A percentile compares a stretch with the other conserved stretches of the same genome.
Evolutionary conservation across 495 filamentous ascomycete genomes (phyloP).

Genomic region (Hypoxylon cercidicola): DNA sequence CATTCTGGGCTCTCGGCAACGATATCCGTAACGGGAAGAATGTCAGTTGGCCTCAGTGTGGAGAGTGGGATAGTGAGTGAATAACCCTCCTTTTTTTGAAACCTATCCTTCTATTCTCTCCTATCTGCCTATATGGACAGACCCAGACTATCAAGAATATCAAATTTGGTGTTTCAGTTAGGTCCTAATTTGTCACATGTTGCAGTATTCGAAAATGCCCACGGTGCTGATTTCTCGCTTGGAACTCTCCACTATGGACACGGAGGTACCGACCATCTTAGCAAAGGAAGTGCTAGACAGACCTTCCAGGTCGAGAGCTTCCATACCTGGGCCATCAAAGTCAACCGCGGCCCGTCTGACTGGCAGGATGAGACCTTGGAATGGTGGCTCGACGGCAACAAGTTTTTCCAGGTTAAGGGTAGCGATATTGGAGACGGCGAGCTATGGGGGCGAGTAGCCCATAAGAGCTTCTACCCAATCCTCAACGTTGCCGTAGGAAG

Average conservation of each 20-base stretch:
- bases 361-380: slow-evolving; percentile 38
- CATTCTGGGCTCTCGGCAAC: slow-evolving; percentile 47
- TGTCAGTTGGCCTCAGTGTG: slow-evolving; percentile 37
- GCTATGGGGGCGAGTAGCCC: slow-evolving; percentile 41
- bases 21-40: slow-evolving; percentile 24
- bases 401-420: slow-evolving; percentile 37
- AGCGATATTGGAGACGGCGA: slow-evolving; percentile 30
- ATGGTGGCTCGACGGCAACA: slow-evolving; percentile 43
- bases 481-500: slow-evolving; percentile 46
- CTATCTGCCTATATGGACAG: neutral
- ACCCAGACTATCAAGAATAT: neutral
- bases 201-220: slow-evolving; percentile 35
- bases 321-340: slow-evolving; percentile 39
- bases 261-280: slow-evolving; percentile 33
- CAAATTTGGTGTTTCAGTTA: neutral
- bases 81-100: neutral
- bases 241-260: slow-evolving; percentile 37
- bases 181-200: neutral
- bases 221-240: slow-evolving; percentile 29
- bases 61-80: slow-evolving; percentile 42
- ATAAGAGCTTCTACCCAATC: slow-evolving; percentile 40
- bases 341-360: slow-evolving; percentile 32
- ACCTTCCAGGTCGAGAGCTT: slow-evolving; percentile 29
- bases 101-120: neutral
- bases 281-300: slow-evolving; percentile 27